Conservation (phyloP, 208 protist species). For the Wallacemonas rigidus region DNA sequence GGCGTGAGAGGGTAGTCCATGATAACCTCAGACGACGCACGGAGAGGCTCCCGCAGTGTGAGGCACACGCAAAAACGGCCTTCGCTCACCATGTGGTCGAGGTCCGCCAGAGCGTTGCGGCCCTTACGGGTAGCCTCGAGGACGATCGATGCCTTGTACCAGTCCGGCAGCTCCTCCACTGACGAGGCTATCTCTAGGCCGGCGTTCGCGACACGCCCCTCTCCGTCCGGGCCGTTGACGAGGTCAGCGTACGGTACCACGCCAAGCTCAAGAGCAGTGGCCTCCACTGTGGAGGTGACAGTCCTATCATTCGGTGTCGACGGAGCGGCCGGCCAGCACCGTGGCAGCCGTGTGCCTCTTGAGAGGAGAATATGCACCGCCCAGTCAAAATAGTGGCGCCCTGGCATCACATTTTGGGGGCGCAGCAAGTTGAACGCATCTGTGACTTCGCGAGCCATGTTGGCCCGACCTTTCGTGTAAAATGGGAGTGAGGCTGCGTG, state of each 20-base stretch:
- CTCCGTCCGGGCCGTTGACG: slow-evolving; percentile 60
- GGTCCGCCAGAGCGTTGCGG: slow-evolving; percentile 28
- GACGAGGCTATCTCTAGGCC: slow-evolving; percentile 63
- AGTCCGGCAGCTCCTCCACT: slow-evolving; percentile 66
- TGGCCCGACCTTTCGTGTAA: slow-evolving; percentile 31
- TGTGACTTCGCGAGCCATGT: slow-evolving; percentile 49
- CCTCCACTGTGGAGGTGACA: neutral
- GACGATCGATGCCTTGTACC: slow-evolving; percentile 53
- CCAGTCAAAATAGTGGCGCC: slow-evolving; percentile 45
- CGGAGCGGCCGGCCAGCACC: slow-evolving; percentile 37
- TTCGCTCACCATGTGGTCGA: slow-evolving; percentile 30
- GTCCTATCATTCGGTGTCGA: neutral
- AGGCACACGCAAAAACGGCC: slow-evolving; percentile 74
- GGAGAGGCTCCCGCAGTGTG: slow-evolving; percentile 47
- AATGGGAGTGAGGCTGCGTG: slow-evolving; percentile 63
- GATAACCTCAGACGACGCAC: slow-evolving; percentile 77
- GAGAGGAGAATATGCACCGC: slow-evolving; percentile 70
- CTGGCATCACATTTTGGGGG: slow-evolving; percentile 47
- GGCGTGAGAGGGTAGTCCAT: slow-evolving; percentile 52
- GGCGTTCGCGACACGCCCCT: slow-evolving; percentile 53
- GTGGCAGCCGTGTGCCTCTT: slow-evolving; percentile 55
- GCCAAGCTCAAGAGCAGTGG: slow-evolving; percentile 48
- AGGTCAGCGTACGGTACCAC: slow-evolving; percentile 83
- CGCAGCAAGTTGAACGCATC: slow-evolving; percentile 45
- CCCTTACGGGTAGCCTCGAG: slow-evolving; percentile 32